phyloP scores from a whole-genome alignment of 2,329 filamentous ascomycete species.

The Endocalyx cinctus region DNA sequence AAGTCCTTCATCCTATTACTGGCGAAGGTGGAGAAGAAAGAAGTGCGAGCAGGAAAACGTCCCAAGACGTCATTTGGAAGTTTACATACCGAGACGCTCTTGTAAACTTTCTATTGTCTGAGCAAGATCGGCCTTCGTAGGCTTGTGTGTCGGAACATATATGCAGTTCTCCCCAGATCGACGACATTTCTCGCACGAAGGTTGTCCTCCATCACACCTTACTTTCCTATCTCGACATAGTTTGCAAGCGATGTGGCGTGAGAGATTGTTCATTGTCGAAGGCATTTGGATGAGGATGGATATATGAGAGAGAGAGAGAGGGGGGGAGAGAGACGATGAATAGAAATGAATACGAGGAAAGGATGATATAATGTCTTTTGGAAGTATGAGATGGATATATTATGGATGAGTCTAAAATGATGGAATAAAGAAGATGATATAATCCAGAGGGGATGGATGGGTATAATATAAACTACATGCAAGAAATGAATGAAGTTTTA shows the following conservation, averaged over 20 bases:
- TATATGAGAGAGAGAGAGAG: neutral
- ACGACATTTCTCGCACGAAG: constrained; percentile 19
- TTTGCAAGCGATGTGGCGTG: constrained; percentile 16
- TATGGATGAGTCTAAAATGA: too few species aligned
- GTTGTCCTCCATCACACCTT: constrained; percentile 12
- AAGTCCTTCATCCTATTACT: constrained; percentile 1
- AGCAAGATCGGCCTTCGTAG: constrained; percentile 18
- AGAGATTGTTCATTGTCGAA: constrained; percentile 15
- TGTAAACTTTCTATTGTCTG: constrained; percentile 21
- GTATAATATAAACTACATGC: too few species aligned
- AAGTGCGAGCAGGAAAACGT: too few species aligned
- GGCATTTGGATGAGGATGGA: constrained; percentile 1
- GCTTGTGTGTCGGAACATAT: constrained; percentile 18
- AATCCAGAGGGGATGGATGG: too few species aligned
- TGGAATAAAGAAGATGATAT: too few species aligned
- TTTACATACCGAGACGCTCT: constrained; percentile 19
- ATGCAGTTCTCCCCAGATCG: constrained; percentile 17
- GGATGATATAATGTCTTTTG: too few species aligned
- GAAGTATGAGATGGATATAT: too few species aligned
- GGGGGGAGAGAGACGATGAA: constrained; percentile 2
- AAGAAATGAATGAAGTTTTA: too few species aligned
- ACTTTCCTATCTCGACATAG: too few species aligned
- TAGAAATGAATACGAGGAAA: too few species aligned
- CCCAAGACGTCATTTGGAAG: too few species aligned
- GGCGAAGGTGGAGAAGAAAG: too few species aligned